A percentile compares a stretch with the other conserved stretches of the same genome.
Evolutionary conservation across 2,329 filamentous ascomycete genomes (phyloP).

Genomic region (Epichloe gansuensis): DNA sequence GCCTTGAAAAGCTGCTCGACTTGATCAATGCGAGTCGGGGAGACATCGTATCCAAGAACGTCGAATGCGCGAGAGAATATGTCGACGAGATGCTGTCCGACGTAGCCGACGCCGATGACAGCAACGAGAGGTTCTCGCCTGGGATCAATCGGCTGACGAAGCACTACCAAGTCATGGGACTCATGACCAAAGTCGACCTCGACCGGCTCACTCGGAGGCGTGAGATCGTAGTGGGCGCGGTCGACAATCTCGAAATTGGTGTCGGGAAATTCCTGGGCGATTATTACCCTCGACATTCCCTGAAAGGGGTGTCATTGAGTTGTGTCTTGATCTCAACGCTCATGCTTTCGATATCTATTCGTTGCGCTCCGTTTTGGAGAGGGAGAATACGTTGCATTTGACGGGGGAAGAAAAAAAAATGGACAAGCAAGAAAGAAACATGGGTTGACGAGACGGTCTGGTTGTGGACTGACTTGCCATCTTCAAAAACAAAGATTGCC

Average conservation of each 20-base stretch:
- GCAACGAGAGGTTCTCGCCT: slow-evolving; percentile 26
- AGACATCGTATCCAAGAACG: slow-evolving; percentile 38
- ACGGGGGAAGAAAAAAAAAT: background rate
- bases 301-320: background rate
- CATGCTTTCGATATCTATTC: background rate
- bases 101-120: slow-evolving; percentile 41
- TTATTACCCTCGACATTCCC: background rate
- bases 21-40: slow-evolving; percentile 23
- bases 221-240: slow-evolving; percentile 20
- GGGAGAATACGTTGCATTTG: background rate
- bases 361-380: background rate
- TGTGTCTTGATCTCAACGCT: background rate
- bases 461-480: background rate
- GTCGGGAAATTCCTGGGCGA: background rate
- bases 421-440: background rate
- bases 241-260: slow-evolving; percentile 8
- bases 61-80: slow-evolving; percentile 28
- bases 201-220: slow-evolving; percentile 20
- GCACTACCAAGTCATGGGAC: slow-evolving; percentile 2
- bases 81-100: slow-evolving; percentile 35
- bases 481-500: no score
- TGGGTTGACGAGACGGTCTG: no score
- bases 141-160: slow-evolving; percentile 3
- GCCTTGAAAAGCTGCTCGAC: slow-evolving; percentile 18
- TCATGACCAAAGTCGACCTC: slow-evolving; percentile 11